These are phyloP conservation scores for Mycena vulgaris DNA, from an alignment of 768 basidiomycete species.

Conservation along the genomic window DNA sequence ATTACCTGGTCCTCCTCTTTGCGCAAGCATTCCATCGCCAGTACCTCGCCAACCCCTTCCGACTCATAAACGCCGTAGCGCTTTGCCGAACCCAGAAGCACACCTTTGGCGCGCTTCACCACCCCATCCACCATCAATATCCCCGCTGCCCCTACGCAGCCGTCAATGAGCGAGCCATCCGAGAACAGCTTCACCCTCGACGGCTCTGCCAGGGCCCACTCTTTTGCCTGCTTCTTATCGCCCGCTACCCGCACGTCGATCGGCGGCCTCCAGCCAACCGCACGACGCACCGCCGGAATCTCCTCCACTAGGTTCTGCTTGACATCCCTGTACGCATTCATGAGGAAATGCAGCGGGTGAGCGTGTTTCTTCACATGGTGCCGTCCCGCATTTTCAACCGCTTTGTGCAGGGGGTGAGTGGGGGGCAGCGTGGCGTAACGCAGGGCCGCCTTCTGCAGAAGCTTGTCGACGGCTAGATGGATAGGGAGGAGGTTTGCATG, in stretches of 20 bases:
- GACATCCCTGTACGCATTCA: not conserved
- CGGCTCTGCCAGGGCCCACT: slow-evolving; percentile 17
- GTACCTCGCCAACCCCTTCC: not conserved
- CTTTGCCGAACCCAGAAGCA: not conserved
- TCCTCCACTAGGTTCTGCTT: not conserved
- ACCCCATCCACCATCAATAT: not conserved
- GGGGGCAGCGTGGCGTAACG: not conserved
- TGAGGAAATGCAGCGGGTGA: slow-evolving; percentile 25
- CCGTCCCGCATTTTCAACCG: not conserved
- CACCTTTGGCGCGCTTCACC: not conserved
- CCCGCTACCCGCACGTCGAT: slow-evolving; percentile 6
- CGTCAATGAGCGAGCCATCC: slow-evolving; percentile 38
- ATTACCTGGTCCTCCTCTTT: not conserved
- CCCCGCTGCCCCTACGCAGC: slow-evolving; percentile 33
- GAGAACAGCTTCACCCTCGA: slow-evolving; percentile 31
- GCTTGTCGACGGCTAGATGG: not conserved
- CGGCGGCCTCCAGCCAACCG: not conserved
- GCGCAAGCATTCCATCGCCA: not conserved
- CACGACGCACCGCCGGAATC: not conserved
- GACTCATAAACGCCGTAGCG: not conserved
- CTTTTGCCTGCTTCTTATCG: slow-evolving; percentile 20
- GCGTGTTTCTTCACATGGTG: slow-evolving; percentile 23
- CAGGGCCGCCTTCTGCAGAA: not conserved
- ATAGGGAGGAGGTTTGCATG: not conserved
- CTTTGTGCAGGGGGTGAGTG: not conserved